phyloP scores from a whole-genome alignment of 805 yeast genomes.

The Lachancea lanzarotensis region DNA sequence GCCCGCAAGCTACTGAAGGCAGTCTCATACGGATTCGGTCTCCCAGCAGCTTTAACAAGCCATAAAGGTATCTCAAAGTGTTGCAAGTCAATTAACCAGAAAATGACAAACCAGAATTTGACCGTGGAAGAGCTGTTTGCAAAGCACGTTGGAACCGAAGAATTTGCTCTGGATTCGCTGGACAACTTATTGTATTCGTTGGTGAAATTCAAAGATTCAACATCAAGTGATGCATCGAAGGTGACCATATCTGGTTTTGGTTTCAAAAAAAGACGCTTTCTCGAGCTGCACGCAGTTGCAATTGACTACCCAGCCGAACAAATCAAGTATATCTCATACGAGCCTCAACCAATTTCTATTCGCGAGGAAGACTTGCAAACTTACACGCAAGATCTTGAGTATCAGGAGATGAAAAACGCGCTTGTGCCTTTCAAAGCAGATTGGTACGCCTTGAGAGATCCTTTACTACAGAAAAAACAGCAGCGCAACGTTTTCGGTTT shows the following conservation, averaged over 20 bases:
- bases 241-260: slow-evolving; percentile 67
- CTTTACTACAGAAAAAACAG: slow-evolving; percentile 42
- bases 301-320: slow-evolving; percentile 36
- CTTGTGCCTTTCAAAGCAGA: slow-evolving; percentile 46
- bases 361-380: slow-evolving; percentile 18
- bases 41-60: slow-evolving; percentile 9
- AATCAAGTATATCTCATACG: slow-evolving; percentile 49
- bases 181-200: slow-evolving; percentile 66
- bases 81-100: slow-evolving; percentile 2
- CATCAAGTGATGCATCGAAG: slow-evolving; percentile 41
- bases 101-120: slow-evolving; percentile 7
- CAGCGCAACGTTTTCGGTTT: slow-evolving; percentile 53
- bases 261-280: slow-evolving; percentile 59
- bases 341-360: slow-evolving; percentile 43
- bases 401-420: slow-evolving; percentile 49
- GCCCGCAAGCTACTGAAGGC: slow-evolving; percentile 31
- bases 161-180: slow-evolving; percentile 71
- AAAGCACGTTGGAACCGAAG: slow-evolving; percentile 46
- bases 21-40: slow-evolving; percentile 13
- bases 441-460: slow-evolving; percentile 48
- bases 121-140: slow-evolving; percentile 15
- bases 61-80: slow-evolving; percentile 7
- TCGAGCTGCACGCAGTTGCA: slow-evolving; percentile 48
- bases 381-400: slow-evolving; percentile 44
- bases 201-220: slow-evolving; percentile 43